Evolutionary conservation across 768 basidiomycete genomes (phyloP), one percentile per base, ranked within the genome.

Genomic region (Suillus spraguei): DNA sequence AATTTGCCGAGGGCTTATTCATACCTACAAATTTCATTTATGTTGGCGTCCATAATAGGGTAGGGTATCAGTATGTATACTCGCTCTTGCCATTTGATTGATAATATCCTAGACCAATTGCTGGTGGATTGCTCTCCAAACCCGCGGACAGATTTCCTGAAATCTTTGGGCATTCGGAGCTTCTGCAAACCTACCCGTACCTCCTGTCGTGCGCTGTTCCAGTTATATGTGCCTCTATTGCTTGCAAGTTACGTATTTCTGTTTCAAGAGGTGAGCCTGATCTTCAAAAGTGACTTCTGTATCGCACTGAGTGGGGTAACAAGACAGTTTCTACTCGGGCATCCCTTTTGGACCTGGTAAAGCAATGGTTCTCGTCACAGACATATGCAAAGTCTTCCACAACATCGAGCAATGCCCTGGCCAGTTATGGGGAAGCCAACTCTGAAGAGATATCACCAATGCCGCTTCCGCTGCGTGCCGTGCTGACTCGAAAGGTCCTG

Each of bases 111-210:
- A 28, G 28, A 28, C 35, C 35, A 35, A 6, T 35, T 35, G 35
- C 35, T 24, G 91, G 91, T 38, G 91, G 91, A 0, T 70, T 79
- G 14, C 74, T 92, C 32, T 84, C 88, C 13, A 82, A 76, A 39
- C 91, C 91, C 0, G 80, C 82, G 59, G 88, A 91, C 49, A 84
- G 83, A 28, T 91, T 90, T 71, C 89, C 90, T 2, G 66, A 65
- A 2, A 62, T 81, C 1, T 92, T 92, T 64, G 87, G 87, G 55
- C 63, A 76, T 38, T 80, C 78, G 4, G 65, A 67, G 11, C 90
- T 93, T 67, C 82, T 87, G 81, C 81, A 79, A 66, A 70, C 80
- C 59, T 88, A 88, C 72, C 90, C 91, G 0, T 92, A 93, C 73
- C 89, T 91, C 70, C 78, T 91, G 20, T 84, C 90, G 0, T 91